Evolutionary conservation across 2,329 filamentous ascomycete species (phyloP).

Genomic region (Cercospora zeae-maydis): DNA sequence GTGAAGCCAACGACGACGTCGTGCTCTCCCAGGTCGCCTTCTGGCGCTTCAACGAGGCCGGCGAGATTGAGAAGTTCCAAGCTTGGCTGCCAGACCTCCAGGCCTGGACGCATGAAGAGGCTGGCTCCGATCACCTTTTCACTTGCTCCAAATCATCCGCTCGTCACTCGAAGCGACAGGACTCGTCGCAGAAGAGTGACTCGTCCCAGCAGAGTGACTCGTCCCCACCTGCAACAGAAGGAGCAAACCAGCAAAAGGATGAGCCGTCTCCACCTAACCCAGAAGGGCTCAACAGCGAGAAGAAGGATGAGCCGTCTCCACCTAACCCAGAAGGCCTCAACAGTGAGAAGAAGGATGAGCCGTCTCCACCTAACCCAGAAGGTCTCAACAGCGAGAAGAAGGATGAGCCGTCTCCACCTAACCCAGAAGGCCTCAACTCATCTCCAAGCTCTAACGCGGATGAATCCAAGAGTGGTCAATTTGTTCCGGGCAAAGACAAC

Average conservation of each 20-base stretch:
- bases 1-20: neutral
- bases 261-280: neutral
- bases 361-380: too few relatives aligned
- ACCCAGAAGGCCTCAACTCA: too few relatives aligned
- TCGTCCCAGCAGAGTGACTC: too few relatives aligned
- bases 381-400: neutral
- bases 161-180: neutral
- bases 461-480: neutral
- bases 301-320: neutral
- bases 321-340: too few relatives aligned
- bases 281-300: too few relatives aligned
- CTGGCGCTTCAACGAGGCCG: slow-evolving; percentile 47
- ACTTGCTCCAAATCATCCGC: slow-evolving; percentile 12
- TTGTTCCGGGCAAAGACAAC: neutral
- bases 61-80: slow-evolving; percentile 45
- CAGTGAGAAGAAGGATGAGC: too few relatives aligned
- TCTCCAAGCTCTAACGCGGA: neutral
- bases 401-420: neutral
- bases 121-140: slow-evolving; percentile 22
- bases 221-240: neutral
- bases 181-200: neutral
- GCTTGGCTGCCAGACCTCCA: slow-evolving; percentile 46
- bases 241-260: neutral
- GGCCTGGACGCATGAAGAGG: slow-evolving; percentile 36
- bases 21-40: slow-evolving; percentile 38